Conservation (phyloP, 129 eudicot species). For the Pulicaria dysenterica region DNA sequence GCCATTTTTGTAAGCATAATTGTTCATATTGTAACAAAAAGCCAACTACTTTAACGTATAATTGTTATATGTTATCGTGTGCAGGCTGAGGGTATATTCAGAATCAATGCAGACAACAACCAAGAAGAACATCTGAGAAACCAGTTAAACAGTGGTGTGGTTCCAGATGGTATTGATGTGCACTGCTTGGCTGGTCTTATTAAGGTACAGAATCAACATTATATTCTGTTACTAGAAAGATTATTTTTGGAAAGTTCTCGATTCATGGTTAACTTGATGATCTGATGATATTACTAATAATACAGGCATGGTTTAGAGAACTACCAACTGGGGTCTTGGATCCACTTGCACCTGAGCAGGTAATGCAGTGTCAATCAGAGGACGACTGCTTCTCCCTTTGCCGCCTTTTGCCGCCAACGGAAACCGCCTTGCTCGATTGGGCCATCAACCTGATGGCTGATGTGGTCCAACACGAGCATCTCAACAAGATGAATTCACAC, state of each 20-base stretch:
- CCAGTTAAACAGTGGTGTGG: constrained; percentile 65
- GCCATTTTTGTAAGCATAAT: not conserved
- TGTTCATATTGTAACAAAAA: too few relatives aligned
- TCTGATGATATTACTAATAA: constrained; percentile 16
- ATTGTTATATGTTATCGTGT: not conserved
- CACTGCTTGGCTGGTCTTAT: constrained; percentile 94
- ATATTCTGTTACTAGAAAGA: not conserved
- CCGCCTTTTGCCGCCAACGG: constrained; percentile 70
- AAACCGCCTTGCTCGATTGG: constrained; percentile 82
- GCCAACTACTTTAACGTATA: not conserved
- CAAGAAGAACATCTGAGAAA: constrained; percentile 80
- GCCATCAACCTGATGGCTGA: constrained; percentile 91
- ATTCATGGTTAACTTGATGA: constrained; percentile 1
- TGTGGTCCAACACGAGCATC: constrained; percentile 76
- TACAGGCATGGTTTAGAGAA: constrained; percentile 96
- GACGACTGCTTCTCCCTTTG: constrained; percentile 68
- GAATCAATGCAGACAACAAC: constrained; percentile 78
- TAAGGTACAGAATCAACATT: constrained; percentile 51
- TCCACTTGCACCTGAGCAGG: constrained; percentile 71
- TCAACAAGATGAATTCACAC: constrained; percentile 82
- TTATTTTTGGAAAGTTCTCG: not conserved
- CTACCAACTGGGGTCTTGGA: constrained; percentile 76
- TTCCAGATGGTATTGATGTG: constrained; percentile 79
- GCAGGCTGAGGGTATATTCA: constrained; percentile 96
- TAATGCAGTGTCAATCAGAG: constrained; percentile 76